A percentile compares a stretch with the other conserved stretches of the same genome.
Evolutionary conservation across 805 yeast genomes (phyloP).

Genomic region (Kodamaea nitidulidarum): DNA sequence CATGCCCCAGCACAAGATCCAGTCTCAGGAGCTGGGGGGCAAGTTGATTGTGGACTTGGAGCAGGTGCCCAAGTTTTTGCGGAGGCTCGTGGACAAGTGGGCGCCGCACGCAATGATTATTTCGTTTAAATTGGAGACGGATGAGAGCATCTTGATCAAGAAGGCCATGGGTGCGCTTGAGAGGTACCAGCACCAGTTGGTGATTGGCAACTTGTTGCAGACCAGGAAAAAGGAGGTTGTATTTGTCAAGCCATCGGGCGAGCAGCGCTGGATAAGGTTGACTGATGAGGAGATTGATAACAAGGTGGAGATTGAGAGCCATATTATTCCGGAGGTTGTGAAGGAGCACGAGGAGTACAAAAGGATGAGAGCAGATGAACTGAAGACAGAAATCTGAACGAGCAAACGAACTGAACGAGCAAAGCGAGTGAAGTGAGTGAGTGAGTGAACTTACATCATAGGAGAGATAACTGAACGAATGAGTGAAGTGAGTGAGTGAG

Average conservation of each 20-base stretch:
- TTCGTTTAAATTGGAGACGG: slow-evolving; percentile 92
- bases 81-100: slow-evolving; percentile 87
- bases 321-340: slow-evolving; percentile 76
- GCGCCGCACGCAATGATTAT: slow-evolving; percentile 93
- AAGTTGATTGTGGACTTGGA: slow-evolving; percentile 81
- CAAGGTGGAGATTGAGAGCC: slow-evolving; percentile 65
- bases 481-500: no score
- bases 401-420: no score
- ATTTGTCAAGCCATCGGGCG: slow-evolving; percentile 57
- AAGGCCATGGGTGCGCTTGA: slow-evolving; percentile 78
- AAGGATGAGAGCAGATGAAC: no score
- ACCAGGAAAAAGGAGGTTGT: slow-evolving; percentile 86
- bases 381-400: no score
- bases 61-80: slow-evolving; percentile 92
- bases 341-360: slow-evolving; percentile 55
- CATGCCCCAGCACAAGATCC: slow-evolving; percentile 92
- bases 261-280: slow-evolving; percentile 49
- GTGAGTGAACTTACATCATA: no score
- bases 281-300: slow-evolving; percentile 35
- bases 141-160: slow-evolving; percentile 57
- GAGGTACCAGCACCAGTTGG: slow-evolving; percentile 88
- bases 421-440: no score
- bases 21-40: slow-evolving; percentile 66
- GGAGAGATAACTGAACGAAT: no score
- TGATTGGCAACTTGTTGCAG: slow-evolving; percentile 88